Conservation (phyloP, 169 alveolate species). For the Blepharisma undulans region DNA sequence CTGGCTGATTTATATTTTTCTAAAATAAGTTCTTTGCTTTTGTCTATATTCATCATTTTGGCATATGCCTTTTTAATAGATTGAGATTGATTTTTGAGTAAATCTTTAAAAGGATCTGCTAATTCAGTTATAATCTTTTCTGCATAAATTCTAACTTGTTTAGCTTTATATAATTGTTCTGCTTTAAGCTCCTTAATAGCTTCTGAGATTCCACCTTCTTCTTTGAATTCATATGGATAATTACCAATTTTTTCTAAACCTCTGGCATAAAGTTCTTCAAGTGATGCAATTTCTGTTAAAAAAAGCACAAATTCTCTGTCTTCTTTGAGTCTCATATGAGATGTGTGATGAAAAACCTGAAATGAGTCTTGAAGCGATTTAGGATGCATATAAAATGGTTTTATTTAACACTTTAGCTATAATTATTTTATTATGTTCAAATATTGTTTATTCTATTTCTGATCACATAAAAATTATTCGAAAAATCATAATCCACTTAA, state of each 20-base stretch:
- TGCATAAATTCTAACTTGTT: neutral
- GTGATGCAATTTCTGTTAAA: neutral
- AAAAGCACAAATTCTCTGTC: neutral
- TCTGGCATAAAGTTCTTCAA: constrained; percentile 27
- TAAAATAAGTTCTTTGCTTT: neutral
- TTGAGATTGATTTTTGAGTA: neutral
- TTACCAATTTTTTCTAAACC: constrained; percentile 27
- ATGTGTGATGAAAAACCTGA: neutral
- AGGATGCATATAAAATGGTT: neutral
- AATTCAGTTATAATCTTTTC: constrained; percentile 17
- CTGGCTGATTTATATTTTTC: neutral
- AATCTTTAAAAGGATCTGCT: neutral
- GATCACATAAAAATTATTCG: neutral
- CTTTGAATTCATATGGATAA: neutral
- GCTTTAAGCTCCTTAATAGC: constrained; percentile 27
- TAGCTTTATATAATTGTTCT: constrained; percentile 2
- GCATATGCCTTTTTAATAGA: neutral
- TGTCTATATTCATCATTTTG: neutral
- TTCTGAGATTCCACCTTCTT: neutral
- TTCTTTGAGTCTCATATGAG: neutral
- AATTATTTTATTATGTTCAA: neutral
- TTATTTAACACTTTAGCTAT: neutral
- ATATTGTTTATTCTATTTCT: too few species aligned
- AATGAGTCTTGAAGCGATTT: neutral
- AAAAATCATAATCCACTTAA: neutral